Conservation (phyloP, 169 alveolate species). For the Plasmodium yoelii region DNA sequence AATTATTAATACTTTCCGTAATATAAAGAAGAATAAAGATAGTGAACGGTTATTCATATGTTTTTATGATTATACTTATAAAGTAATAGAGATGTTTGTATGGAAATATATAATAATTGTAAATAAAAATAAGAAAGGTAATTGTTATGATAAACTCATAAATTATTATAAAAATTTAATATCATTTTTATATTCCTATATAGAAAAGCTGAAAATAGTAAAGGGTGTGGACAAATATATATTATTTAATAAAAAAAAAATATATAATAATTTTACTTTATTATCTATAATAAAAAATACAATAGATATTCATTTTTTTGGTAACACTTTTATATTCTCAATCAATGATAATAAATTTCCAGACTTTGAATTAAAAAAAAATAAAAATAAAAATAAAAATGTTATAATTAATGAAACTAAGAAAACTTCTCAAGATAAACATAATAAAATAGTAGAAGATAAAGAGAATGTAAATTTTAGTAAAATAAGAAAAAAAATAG, state of each 20-base stretch:
- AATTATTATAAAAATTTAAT: constrained; percentile 20
- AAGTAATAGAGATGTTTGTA: constrained; percentile 4
- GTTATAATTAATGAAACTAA: neutral
- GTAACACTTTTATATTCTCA: neutral
- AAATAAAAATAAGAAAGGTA: neutral
- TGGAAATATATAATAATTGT: constrained; percentile 7
- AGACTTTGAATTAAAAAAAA: neutral
- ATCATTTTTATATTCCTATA: constrained; percentile 2
- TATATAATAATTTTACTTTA: constrained; percentile 19
- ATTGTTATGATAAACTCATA: neutral
- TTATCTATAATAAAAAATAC: constrained; percentile 43
- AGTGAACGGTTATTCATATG: constrained; percentile 9
- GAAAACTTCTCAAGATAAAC: neutral
- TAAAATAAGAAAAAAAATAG: too few relatives aligned
- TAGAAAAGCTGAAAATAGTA: constrained; percentile 21
- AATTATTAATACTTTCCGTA: constrained; percentile 17
- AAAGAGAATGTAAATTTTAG: neutral
- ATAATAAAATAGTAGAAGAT: neutral
- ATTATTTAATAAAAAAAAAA: constrained; percentile 7
- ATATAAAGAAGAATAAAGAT: constrained; percentile 12
- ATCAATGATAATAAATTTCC: neutral
- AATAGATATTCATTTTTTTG: constrained; percentile 18
- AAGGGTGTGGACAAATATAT: constrained; percentile 27
- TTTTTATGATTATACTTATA: constrained; percentile 58
- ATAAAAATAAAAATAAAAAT: too few relatives aligned